Conservation (phyloP, 768 basidiomycete genomes). For the Lactarius vividus region DNA sequence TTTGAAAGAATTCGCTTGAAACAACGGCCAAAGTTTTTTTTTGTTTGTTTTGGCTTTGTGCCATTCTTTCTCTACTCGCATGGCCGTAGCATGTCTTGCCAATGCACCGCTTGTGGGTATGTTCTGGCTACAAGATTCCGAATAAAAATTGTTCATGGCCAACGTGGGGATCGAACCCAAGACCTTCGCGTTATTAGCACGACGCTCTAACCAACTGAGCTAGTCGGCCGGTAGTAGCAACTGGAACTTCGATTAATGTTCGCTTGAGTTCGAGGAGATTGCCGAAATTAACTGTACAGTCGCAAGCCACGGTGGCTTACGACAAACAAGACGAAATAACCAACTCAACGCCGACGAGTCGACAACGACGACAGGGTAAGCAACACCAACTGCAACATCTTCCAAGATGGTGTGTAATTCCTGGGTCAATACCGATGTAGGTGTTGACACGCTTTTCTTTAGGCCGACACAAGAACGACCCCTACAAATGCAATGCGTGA, state of each 20-base stretch:
- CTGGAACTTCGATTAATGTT: not conserved
- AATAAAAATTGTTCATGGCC: constrained; percentile 24
- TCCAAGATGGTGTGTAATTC: not conserved
- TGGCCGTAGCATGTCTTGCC: not conserved
- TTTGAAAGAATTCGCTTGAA: not conserved
- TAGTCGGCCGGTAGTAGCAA: constrained; percentile 59
- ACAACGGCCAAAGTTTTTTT: no score
- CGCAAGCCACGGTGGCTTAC: not conserved
- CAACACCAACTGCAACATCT: not conserved
- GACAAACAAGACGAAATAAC: constrained; percentile 1
- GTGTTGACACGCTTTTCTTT: not conserved
- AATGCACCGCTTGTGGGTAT: no score
- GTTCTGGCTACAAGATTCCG: not conserved
- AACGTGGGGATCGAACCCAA: constrained; percentile 34
- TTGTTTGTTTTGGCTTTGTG: not conserved
- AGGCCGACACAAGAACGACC: constrained; percentile 87
- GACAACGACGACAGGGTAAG: not conserved
- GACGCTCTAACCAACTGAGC: constrained; percentile 94
- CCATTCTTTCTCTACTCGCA: not conserved
- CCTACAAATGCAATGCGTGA: constrained; percentile 97
- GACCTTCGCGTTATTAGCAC: constrained; percentile 60
- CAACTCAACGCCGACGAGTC: not conserved
- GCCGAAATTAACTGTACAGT: constrained; percentile 2
- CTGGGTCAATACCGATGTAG: not conserved
- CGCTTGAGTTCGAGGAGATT: not conserved